Evolutionary conservation across 345 rosid genomes (phyloP).

Genomic region (Fremontodendron californicum): DNA sequence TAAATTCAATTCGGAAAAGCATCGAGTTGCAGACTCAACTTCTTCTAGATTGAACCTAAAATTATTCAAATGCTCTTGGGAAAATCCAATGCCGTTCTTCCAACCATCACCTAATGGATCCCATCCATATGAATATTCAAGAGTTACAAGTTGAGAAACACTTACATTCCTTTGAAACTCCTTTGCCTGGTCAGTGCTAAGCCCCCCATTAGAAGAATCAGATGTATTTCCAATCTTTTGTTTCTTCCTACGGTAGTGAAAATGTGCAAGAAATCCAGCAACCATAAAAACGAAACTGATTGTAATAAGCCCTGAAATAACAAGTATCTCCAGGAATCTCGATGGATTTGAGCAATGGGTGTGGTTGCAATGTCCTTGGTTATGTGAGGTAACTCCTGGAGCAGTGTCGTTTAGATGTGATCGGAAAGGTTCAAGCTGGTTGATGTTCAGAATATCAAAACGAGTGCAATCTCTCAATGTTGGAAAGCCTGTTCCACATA

Average conservation of each 20-base stretch:
- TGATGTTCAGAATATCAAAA: slow-evolving; percentile 35
- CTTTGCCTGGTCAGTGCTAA: slow-evolving; percentile 57
- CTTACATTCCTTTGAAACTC: slow-evolving; percentile 50
- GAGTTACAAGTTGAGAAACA: slow-evolving; percentile 68
- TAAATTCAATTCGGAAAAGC: slow-evolving; percentile 73
- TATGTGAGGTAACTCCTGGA: slow-evolving; percentile 23
- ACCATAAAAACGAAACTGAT: slow-evolving; percentile 38
- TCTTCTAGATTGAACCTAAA: slow-evolving; percentile 79
- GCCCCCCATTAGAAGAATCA: slow-evolving; percentile 54
- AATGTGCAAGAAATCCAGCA: slow-evolving; percentile 40
- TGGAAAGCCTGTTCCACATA: slow-evolving; percentile 59
- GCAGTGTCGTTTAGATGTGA: slow-evolving; percentile 18
- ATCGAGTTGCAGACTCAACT: slow-evolving; percentile 84
- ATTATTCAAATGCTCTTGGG: slow-evolving; percentile 44
- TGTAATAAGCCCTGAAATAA: slow-evolving; percentile 50
- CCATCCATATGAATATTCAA: slow-evolving; percentile 76
- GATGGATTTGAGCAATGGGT: slow-evolving; percentile 51
- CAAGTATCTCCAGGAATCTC: slow-evolving; percentile 46
- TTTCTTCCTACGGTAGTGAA: slow-evolving; percentile 55
- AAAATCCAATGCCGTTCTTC: slow-evolving; percentile 48
- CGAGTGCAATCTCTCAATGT: slow-evolving; percentile 51
- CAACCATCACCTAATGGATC: slow-evolving; percentile 63
- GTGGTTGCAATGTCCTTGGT: slow-evolving; percentile 41
- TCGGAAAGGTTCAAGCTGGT: slow-evolving; percentile 33
- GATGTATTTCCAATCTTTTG: slow-evolving; percentile 67